These are phyloP conservation scores for Corymbia maculata DNA, from an alignment of 345 rosid genomes.

Conservation along the genomic window DNA sequence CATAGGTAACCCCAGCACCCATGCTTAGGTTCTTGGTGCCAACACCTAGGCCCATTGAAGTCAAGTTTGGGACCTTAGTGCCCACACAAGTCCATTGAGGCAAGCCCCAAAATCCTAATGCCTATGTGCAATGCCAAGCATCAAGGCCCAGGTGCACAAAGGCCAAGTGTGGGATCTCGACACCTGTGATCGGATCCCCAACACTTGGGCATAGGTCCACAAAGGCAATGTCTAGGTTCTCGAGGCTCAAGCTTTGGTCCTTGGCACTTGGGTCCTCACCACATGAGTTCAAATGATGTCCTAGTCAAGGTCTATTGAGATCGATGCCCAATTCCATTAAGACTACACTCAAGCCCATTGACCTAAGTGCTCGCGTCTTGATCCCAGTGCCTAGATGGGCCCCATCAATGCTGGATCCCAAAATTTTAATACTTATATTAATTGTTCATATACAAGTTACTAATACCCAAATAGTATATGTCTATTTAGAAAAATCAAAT, in stretches of 20 bases:
- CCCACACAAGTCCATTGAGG: background rate
- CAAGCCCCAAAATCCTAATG: background rate
- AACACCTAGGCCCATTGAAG: background rate
- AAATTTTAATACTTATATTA: too few species aligned
- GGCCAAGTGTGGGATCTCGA: background rate
- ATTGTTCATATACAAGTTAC: background rate
- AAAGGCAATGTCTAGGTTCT: background rate
- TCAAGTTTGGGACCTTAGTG: background rate
- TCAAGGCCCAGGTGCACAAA: background rate
- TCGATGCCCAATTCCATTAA: too few species aligned
- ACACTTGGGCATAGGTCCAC: rapidly evolving
- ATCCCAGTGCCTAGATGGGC: background rate
- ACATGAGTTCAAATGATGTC: background rate
- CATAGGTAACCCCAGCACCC: background rate
- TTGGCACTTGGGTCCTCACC: too few species aligned
- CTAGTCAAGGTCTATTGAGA: too few species aligned
- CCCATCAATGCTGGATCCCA: rapidly evolving
- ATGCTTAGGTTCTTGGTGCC: background rate
- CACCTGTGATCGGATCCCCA: background rate
- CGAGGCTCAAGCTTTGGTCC: background rate
- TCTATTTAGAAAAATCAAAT: too few species aligned
- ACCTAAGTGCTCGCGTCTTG: rapidly evolving
- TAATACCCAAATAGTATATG: too few species aligned
- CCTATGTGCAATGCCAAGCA: rapidly evolving
- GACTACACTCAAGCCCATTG: too few species aligned